These are phyloP conservation scores for Penicillium fimorum DNA, from an alignment of 495 filamentous ascomycete genomes.

Conservation along the genomic window DNA sequence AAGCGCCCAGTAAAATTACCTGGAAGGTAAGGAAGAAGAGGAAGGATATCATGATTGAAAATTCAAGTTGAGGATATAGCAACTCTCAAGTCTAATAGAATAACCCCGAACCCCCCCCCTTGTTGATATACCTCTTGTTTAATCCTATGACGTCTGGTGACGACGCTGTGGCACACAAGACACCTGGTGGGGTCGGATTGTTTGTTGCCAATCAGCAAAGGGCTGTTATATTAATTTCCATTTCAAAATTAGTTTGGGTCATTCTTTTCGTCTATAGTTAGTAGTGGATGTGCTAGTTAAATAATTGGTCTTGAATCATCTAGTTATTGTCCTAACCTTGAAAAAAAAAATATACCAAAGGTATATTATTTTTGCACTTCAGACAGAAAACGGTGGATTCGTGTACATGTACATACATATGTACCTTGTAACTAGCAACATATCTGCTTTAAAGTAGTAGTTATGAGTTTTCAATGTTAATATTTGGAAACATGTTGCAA, in stretches of 20 bases:
- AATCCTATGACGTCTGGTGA: constrained; percentile 6
- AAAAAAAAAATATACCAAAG: too few relatives aligned
- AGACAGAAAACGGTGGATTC: too few relatives aligned
- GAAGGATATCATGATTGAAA: constrained; percentile 25
- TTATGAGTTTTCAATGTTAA: too few relatives aligned
- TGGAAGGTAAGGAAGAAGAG: constrained; percentile 25
- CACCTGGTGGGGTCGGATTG: background rate
- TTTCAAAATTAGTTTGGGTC: background rate
- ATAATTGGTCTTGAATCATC: too few relatives aligned
- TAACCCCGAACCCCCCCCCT: too few relatives aligned
- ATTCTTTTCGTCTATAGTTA: background rate
- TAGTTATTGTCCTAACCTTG: too few relatives aligned
- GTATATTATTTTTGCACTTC: too few relatives aligned
- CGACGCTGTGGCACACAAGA: background rate
- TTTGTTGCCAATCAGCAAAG: constrained; percentile 1
- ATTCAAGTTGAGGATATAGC: background rate
- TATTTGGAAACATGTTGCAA: too few relatives aligned
- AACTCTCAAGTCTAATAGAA: background rate
- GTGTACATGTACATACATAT: too few relatives aligned
- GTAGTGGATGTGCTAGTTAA: too few relatives aligned
- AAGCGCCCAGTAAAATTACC: constrained; percentile 29
- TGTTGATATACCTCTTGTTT: constrained; percentile 1
- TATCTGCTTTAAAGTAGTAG: too few relatives aligned
- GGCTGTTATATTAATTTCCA: background rate
- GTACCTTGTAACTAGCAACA: too few relatives aligned